Base-by-base conservation (phyloP, 805 yeast species). In the Nematodospora valgi region DNA sequence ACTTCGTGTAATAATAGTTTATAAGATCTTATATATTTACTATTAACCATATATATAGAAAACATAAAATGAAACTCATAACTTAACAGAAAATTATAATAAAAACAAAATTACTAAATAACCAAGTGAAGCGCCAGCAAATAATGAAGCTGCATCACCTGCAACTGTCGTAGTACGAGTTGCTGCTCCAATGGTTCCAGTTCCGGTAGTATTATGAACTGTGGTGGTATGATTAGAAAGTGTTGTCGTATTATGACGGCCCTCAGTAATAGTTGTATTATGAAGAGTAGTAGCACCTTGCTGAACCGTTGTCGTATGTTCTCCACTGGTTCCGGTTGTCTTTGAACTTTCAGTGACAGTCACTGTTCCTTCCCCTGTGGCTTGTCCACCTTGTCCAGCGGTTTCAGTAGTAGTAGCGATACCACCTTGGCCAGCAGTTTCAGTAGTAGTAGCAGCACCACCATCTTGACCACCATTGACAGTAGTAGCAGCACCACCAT, bases 1-100 rank as follows among this genome's bases (percentile, higher is more conserved):
- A 13, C 21, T 13, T 12, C 30, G n/a, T 16, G 30, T 27, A 27
- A n/a, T 32, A 32, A 15, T 18, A 36, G 37, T 25, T 38, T 38
- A 38, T 38, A 38, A 30, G 34, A n/a, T 13, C 27, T 23, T 30
- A 30, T 30, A 22, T 22, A 12, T 22, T n/a, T n/a, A n/a, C n/a
- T n/a, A n/a, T n/a, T n/a, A n/a, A n/a, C n/a, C n/a, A n/a, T n/a
- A n/a, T n/a, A n/a, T n/a, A n/a, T n/a, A n/a, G n/a, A n/a, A n/a
- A n/a, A n/a, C n/a, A n/a, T n/a, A n/a, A n/a, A n/a, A n/a, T n/a
- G n/a, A n/a, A n/a, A n/a, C n/a, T n/a, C n/a, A n/a, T n/a, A n/a
- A n/a, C n/a, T n/a, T n/a, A n/a, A n/a, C n/a, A n/a, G n/a, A n/a
- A 21, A 10, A 21, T 21, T 32, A 32, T 25, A 32, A 32, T 13